A percentile compares a stretch with the other conserved stretches of the same genome.
phyloP scores from a whole-genome alignment of 768 basidiomycete genomes.

The Naganishia antarctica region DNA sequence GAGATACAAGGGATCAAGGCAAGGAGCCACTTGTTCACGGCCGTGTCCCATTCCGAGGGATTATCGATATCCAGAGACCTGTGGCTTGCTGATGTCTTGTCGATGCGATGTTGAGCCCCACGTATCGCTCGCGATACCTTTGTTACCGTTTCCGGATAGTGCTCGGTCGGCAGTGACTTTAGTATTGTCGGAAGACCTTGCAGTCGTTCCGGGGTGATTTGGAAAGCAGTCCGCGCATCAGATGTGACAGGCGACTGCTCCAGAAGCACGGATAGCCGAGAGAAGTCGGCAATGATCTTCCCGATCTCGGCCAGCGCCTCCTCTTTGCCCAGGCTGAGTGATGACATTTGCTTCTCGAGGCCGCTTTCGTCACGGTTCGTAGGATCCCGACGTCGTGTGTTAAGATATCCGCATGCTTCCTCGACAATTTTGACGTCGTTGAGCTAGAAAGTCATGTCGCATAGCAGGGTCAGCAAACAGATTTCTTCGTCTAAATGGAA shows the following conservation, averaged over 20 bases:
- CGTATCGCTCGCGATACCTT: neutral
- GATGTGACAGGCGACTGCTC: neutral
- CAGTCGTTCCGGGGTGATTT: neutral
- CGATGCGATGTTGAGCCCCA: neutral
- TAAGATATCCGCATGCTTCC: conserved; percentile 27
- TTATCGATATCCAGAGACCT: neutral
- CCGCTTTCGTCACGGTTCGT: neutral
- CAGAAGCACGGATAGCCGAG: neutral
- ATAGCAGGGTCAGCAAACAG: neutral
- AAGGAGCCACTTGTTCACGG: neutral
- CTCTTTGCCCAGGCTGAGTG: conserved; percentile 6
- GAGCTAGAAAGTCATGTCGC: neutral
- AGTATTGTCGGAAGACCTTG: neutral
- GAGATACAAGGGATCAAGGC: neutral
- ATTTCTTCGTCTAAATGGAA: neutral
- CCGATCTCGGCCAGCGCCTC: neutral
- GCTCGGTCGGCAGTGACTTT: neutral
- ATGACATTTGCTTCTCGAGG: conserved; percentile 9
- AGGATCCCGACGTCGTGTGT: conserved; percentile 17
- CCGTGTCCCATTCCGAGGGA: neutral
- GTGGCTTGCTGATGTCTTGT: neutral
- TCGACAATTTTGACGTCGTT: conserved; percentile 33
- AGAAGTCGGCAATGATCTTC: neutral
- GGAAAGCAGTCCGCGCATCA: neutral
- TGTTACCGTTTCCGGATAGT: neutral